Percentiles rank a stretch among this genome's conserved stretches.
phyloP scores from a whole-genome alignment of 1,284 basidiomycete genomes.

The Mrakiaceae sp. region DNA sequence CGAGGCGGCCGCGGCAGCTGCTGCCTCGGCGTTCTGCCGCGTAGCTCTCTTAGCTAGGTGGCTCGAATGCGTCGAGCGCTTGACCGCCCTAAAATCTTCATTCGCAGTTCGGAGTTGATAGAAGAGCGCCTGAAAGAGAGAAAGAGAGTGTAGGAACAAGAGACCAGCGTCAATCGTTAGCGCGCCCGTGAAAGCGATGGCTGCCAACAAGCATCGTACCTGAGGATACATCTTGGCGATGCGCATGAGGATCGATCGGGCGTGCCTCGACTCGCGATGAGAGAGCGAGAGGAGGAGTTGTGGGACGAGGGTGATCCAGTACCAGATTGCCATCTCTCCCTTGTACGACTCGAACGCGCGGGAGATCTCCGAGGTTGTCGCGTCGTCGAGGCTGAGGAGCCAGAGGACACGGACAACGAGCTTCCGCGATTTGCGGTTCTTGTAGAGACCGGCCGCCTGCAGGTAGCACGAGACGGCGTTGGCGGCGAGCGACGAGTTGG shows the following conservation, averaged over 20 bases:
- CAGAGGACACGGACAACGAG: conserved; percentile 86
- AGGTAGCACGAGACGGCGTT: conserved; percentile 96
- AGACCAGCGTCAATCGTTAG: conserved; percentile 6
- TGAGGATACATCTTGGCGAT: conserved; percentile 91
- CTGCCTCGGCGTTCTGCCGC: conserved; percentile 30
- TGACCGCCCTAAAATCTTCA: conserved; percentile 60
- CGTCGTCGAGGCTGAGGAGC: conserved; percentile 92
- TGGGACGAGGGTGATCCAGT: conserved; percentile 96
- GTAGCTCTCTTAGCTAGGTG: conserved; percentile 20
- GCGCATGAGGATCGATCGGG: conserved; percentile 75
- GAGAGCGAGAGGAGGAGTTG: conserved; percentile 87
- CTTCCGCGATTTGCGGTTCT: conserved; percentile 85
- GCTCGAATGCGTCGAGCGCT: conserved; percentile 28
- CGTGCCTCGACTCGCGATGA: conserved; percentile 85
- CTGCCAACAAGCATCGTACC: conserved; percentile 39
- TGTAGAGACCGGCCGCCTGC: conserved; percentile 92
- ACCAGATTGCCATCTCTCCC: conserved; percentile 95
- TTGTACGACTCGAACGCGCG: conserved; percentile 93
- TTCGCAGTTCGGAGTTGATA: conserved; percentile 85
- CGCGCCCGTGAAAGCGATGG: neutral
- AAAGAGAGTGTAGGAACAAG: neutral
- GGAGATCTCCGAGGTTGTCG: conserved; percentile 53
- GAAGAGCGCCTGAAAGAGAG: conserved; percentile 64
- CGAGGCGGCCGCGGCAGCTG: conserved; percentile 32
- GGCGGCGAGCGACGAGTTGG: conserved; percentile 63